These are phyloP conservation scores for Curvularia lunata DNA, from an alignment of 2,329 filamentous ascomycete species.

Conservation along the genomic window DNA sequence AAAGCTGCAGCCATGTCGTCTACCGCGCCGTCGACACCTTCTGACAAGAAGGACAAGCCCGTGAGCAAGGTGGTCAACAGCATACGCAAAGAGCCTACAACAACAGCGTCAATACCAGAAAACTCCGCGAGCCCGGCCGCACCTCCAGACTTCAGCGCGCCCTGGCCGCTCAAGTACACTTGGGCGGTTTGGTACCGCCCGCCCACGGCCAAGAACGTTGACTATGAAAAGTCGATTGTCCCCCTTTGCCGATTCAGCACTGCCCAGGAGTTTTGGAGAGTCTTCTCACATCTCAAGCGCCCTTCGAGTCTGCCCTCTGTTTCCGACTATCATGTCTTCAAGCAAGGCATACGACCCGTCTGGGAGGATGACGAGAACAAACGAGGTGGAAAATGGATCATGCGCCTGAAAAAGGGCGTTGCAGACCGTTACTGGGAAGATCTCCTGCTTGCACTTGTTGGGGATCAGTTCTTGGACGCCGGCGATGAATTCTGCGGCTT, in stretches of 20 bases:
- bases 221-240: conserved; percentile 96
- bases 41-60: conserved; percentile 63
- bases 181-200: conserved; percentile 99
- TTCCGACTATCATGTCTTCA: conserved; percentile 98
- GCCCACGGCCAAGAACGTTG: conserved; percentile 94
- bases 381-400: conserved; percentile 95
- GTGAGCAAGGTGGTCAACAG: conserved; percentile 43
- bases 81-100: conserved; percentile 45
- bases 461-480: conserved; percentile 92
- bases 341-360: conserved; percentile 92
- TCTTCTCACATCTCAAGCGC: conserved; percentile 87
- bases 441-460: conserved; percentile 84
- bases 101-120: conserved; percentile 35
- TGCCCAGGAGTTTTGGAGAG: conserved; percentile 87
- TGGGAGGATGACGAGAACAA: conserved; percentile 99
- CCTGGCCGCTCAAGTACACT: conserved; percentile 73
- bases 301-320: conserved; percentile 88
- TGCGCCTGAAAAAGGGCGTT: conserved; percentile 95
- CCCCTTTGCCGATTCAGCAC: conserved; percentile 81
- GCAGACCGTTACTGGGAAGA: conserved; percentile 98
- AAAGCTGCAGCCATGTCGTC: conserved; percentile 61
- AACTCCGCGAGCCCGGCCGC: conserved; percentile 48
- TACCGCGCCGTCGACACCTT: conserved; percentile 60
- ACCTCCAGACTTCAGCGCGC: conserved; percentile 47
- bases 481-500: conserved; percentile 94